Conservation (phyloP, 2,329 filamentous ascomycete genomes). For the Coniella vitis region DNA sequence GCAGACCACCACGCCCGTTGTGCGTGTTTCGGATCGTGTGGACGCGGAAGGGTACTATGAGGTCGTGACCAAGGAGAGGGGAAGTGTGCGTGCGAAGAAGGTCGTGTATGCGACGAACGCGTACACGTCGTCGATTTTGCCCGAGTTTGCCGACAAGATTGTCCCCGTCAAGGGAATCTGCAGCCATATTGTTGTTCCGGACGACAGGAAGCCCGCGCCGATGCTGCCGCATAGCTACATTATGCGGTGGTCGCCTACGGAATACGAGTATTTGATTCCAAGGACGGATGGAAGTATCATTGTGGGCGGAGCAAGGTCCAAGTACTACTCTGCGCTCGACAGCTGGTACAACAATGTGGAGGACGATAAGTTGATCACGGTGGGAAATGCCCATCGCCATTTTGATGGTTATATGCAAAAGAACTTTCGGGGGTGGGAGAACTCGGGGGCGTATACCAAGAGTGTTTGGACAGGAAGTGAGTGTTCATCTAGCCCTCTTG, state of each 20-base stretch:
- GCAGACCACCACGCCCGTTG: slow-evolving; percentile 23
- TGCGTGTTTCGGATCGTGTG: slow-evolving; percentile 14
- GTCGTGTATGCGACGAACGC: slow-evolving; percentile 29
- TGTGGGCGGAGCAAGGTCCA: slow-evolving; percentile 34
- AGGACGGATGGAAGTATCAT: slow-evolving; percentile 34
- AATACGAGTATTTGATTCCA: slow-evolving; percentile 33
- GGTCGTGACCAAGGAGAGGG: slow-evolving; percentile 15
- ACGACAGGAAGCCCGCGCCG: slow-evolving; percentile 7
- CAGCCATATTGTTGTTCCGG: slow-evolving; percentile 16
- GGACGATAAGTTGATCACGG: slow-evolving; percentile 31
- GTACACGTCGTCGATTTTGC: slow-evolving; percentile 26
- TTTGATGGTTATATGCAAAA: slow-evolving; percentile 41
- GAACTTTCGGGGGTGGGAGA: slow-evolving; percentile 38
- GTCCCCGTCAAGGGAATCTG: slow-evolving; percentile 27
- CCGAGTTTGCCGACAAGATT: slow-evolving; percentile 25
- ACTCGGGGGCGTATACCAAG: slow-evolving; percentile 29
- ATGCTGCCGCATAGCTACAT: slow-evolving; percentile 19
- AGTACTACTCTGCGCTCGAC: slow-evolving; percentile 25
- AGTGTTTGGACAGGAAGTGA: slow-evolving; percentile 37
- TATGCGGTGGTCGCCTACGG: slow-evolving; percentile 16
- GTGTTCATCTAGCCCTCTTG: slow-evolving; percentile 16
- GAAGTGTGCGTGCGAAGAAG: slow-evolving; percentile 17
- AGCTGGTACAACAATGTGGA: slow-evolving; percentile 38
- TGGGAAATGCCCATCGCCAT: slow-evolving; percentile 29
- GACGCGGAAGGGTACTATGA: slow-evolving; percentile 17